Conservation (phyloP, 176 grass and related monocot genomes). For the Rhynchospora breviuscula region DNA sequence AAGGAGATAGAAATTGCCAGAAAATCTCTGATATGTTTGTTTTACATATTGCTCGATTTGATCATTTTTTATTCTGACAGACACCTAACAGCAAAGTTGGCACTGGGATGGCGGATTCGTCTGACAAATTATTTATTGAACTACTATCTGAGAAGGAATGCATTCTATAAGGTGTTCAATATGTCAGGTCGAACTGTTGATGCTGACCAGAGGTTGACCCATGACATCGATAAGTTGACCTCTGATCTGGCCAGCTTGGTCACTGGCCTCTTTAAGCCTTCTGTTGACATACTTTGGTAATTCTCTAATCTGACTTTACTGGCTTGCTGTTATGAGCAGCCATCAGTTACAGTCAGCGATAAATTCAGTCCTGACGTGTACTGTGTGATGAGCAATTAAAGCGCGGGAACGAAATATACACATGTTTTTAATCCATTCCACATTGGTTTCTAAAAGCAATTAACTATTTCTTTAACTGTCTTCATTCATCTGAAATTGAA, state of each 20-base stretch:
- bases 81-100: conserved; percentile 78
- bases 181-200: conserved; percentile 78
- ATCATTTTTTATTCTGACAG: conserved; percentile 40
- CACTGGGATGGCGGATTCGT: conserved; percentile 93
- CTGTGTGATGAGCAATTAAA: background rate
- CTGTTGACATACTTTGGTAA: conserved; percentile 97
- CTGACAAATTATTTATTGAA: conserved; percentile 87
- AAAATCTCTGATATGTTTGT: background rate
- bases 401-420: background rate
- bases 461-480: conserved; percentile 10
- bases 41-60: conserved; percentile 26
- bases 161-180: conserved; percentile 99
- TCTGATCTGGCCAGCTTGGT: conserved; percentile 90
- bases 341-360: background rate
- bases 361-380: background rate
- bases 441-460: background rate
- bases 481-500: conserved; percentile 19
- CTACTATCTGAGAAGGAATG: conserved; percentile 90
- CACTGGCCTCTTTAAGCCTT: conserved; percentile 96
- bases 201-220: conserved; percentile 93
- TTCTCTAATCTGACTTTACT: background rate
- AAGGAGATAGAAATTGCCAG: background rate
- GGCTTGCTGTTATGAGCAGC: background rate
- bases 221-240: conserved; percentile 94
- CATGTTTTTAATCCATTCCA: background rate